phyloP scores from a whole-genome alignment of 2,329 filamentous ascomycete genomes.

The Xylaria sp. region DNA sequence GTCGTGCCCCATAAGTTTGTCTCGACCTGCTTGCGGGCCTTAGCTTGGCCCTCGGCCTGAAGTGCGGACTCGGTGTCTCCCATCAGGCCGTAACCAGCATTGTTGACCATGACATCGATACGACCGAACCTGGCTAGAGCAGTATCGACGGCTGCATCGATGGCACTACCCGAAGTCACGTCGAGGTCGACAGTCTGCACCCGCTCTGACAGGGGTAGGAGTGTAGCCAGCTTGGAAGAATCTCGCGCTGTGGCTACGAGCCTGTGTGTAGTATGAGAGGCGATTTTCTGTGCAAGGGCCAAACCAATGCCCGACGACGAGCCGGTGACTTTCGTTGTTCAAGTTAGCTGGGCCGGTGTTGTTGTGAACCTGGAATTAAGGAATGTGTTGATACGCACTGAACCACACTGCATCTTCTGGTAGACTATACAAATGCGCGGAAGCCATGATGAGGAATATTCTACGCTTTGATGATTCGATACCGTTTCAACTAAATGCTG shows the following conservation, averaged over 20 bases:
- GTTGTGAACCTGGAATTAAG: background rate
- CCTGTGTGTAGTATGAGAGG: constrained; percentile 53
- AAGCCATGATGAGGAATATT: constrained; percentile 7
- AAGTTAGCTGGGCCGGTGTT: constrained; percentile 26
- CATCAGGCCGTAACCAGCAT: constrained; percentile 32
- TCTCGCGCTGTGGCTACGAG: constrained; percentile 59
- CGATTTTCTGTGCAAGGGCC: constrained; percentile 53
- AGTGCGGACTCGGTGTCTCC: constrained; percentile 36
- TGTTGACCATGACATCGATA: constrained; percentile 37
- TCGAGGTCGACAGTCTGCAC: constrained; percentile 35
- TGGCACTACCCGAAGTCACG: constrained; percentile 31
- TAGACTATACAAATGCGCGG: constrained; percentile 26
- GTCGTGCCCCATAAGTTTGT: constrained; percentile 49
- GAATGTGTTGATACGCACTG: constrained; percentile 18
- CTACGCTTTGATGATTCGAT: no score
- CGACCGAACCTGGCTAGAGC: constrained; percentile 37
- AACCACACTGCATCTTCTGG: constrained; percentile 41
- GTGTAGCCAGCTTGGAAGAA: constrained; percentile 23
- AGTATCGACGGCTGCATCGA: constrained; percentile 34
- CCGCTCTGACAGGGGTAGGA: constrained; percentile 6
- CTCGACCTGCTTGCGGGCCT: constrained; percentile 46
- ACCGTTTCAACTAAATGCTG: no score
- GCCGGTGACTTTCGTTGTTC: constrained; percentile 55
- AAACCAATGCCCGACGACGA: constrained; percentile 62
- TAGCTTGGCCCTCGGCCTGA: constrained; percentile 22